Conservation (phyloP, 106 monocot genomes). For the Chionographis japonica region DNA sequence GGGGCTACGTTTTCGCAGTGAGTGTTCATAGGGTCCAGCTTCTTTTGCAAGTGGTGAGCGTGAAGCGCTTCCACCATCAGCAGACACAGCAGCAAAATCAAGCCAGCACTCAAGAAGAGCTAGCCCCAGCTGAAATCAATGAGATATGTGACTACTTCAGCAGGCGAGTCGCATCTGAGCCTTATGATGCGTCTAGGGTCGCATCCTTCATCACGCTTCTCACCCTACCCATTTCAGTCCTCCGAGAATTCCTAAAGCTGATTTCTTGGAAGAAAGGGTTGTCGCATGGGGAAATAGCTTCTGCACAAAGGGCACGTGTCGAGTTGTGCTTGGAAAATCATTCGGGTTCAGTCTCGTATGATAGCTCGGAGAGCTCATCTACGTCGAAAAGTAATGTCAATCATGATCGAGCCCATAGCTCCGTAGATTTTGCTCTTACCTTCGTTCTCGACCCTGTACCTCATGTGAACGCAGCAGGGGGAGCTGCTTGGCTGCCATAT, state of each 20-base stretch:
- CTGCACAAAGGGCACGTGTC: slow-evolving; percentile 69
- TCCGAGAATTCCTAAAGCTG: slow-evolving; percentile 89
- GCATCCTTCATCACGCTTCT: slow-evolving; percentile 98
- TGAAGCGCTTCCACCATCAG: slow-evolving; percentile 83
- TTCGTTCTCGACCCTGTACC: slow-evolving; percentile 95
- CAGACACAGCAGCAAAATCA: slow-evolving; percentile 80
- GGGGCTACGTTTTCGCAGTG: slow-evolving; percentile 95
- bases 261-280: slow-evolving; percentile 92
- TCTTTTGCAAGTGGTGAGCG: slow-evolving; percentile 91
- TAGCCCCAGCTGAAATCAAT: slow-evolving; percentile 61
- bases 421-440: slow-evolving; percentile 83
- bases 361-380: slow-evolving; percentile 31
- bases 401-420: slow-evolving; percentile 66
- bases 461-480: slow-evolving; percentile 91
- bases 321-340: slow-evolving; percentile 96
- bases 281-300: slow-evolving; percentile 70
- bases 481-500: slow-evolving; percentile 96
- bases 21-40: slow-evolving; percentile 96
- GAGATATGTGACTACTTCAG: slow-evolving; percentile 98
- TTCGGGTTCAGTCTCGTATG: slow-evolving; percentile 41
- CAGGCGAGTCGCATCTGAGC: slow-evolving; percentile 92
- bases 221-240: slow-evolving; percentile 75
- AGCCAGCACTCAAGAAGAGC: slow-evolving; percentile 75
- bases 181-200: slow-evolving; percentile 94
- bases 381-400: slow-evolving; percentile 70